Evolutionary conservation across 2,329 filamentous ascomycete genomes (phyloP), one percentile per base, ranked within the genome.

Genomic region (Fusarium poae): DNA sequence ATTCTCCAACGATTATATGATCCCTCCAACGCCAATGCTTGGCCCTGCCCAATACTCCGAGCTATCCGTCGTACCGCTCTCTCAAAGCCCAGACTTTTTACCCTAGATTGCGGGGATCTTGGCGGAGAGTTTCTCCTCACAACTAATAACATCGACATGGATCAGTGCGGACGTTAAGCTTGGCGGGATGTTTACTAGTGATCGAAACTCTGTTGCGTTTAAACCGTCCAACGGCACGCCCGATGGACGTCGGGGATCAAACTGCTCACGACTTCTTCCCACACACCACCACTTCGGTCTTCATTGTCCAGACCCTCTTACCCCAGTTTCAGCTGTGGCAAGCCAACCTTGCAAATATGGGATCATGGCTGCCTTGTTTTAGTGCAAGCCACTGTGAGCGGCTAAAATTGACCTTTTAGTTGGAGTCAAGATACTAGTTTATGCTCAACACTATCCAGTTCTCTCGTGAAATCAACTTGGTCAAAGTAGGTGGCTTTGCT

Each of bases 51-150:
- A 6, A 21, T 53, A 44, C 57, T 59, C 52, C 53, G 61, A 53
- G 43, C 15, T 34, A 46, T 58, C 63, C 49, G 42, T 44, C 15
- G 30, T 16, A 51, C 32, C 46, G 35, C 39, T 60, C n/a, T 18
- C 27, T 18, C 49, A 13, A 25, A n/a, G 40, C 21, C 13, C 45
- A 40, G 16, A 13, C 32, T 25, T 27, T 27, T 32, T 34, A 21
- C 44, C 39, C 45, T 63, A 74, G 63, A 72, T 68, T 72, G 54
- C 57, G 66, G 59, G 23, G 60, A 43, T 46, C 34, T 45, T 23
- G 16, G 46, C 57, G 54, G 58, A 53, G 50, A 61, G 65, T 65
- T 64, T 60, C 34, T 55, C 50, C 54, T 46, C 50, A 48, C 37
- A 29, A 25, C 49, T 39, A 6, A 13, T n/a, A n/a, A n/a, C n/a